Conservation (phyloP, 768 basidiomycete species). For the Kwoniella bestiolae region DNA sequence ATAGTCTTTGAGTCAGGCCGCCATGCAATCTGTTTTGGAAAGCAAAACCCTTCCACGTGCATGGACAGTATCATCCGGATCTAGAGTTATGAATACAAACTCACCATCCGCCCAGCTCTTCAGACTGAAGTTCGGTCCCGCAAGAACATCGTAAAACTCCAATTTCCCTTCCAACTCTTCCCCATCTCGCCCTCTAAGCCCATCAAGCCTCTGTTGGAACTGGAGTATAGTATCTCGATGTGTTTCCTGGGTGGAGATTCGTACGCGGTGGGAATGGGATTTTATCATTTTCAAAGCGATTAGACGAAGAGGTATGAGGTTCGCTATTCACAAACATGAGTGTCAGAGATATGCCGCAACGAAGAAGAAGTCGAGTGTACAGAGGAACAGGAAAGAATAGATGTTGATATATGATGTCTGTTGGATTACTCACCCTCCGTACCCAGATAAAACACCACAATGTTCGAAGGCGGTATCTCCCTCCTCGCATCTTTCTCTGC, state of each 20-base stretch:
- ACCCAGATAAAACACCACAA: constrained; percentile 71
- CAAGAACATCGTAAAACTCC: constrained; percentile 67
- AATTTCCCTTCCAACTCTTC: constrained; percentile 47
- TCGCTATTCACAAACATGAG: constrained; percentile 55
- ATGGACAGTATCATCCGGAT: background rate
- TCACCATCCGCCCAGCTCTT: constrained; percentile 70
- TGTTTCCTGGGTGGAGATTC: constrained; percentile 66
- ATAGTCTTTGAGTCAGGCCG: too few species aligned
- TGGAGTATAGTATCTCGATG: constrained; percentile 64
- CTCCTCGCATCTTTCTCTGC: background rate
- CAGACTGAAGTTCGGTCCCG: constrained; percentile 68
- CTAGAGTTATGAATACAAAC: constrained; percentile 17
- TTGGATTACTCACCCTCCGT: constrained; percentile 62
- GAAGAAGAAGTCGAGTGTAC: too few species aligned
- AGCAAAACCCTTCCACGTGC: too few species aligned
- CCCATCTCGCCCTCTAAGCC: constrained; percentile 40
- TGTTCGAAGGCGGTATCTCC: constrained; percentile 58
- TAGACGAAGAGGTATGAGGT: constrained; percentile 68
- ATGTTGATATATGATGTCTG: background rate
- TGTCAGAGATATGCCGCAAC: too few species aligned
- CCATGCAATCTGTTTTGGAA: background rate
- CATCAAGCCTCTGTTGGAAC: constrained; percentile 32
- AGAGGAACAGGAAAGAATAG: too few species aligned
- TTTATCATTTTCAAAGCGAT: constrained; percentile 61
- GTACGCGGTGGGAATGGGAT: constrained; percentile 63